Evolutionary conservation across 2,329 filamentous ascomycete species (phyloP).

Genomic region (Kalmusia sp.): DNA sequence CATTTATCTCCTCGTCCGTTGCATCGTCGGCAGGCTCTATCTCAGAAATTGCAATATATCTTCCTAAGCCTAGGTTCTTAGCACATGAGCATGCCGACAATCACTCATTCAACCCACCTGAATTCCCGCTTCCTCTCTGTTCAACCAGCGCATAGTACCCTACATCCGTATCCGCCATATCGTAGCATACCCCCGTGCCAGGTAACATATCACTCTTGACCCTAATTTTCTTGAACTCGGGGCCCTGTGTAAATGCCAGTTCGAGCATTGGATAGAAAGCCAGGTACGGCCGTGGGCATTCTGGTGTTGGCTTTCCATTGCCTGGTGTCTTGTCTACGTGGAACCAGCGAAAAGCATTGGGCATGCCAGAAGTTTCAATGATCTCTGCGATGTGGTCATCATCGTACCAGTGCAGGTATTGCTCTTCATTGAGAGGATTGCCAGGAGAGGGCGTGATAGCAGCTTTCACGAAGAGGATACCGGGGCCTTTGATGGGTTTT

Average conservation of each 20-base stretch:
- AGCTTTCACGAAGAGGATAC: conserved; percentile 41
- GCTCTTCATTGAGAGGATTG: conserved; percentile 37
- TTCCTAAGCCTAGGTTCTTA: conserved; percentile 14
- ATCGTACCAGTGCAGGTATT: conserved; percentile 49
- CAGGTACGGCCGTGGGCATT: conserved; percentile 41
- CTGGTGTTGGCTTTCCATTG: conserved; percentile 3
- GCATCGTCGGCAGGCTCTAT: conserved; percentile 22
- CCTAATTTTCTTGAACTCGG: conserved; percentile 44
- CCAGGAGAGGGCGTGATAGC: conserved; percentile 28
- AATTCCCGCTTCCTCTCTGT: conserved; percentile 19
- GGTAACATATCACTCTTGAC: conserved; percentile 42
- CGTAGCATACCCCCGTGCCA: conserved; percentile 31
- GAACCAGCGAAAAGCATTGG: conserved; percentile 42
- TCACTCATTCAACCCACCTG: conserved; percentile 11
- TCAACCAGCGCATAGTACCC: conserved; percentile 27
- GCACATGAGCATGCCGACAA: not conserved
- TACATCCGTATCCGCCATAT: conserved; percentile 41
- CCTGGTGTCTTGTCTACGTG: conserved; percentile 30
- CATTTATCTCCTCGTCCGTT: conserved; percentile 18
- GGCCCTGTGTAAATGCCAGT: conserved; percentile 41
- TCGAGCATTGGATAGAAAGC: conserved; percentile 48
- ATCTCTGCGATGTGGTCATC: conserved; percentile 50
- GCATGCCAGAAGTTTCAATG: conserved; percentile 41
- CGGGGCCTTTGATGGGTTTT: conserved; percentile 32
- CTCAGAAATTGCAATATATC: conserved; percentile 24